These are phyloP conservation scores for Irpex lacteus DNA, from an alignment of 1,284 basidiomycete species.

Conservation along the genomic window DNA sequence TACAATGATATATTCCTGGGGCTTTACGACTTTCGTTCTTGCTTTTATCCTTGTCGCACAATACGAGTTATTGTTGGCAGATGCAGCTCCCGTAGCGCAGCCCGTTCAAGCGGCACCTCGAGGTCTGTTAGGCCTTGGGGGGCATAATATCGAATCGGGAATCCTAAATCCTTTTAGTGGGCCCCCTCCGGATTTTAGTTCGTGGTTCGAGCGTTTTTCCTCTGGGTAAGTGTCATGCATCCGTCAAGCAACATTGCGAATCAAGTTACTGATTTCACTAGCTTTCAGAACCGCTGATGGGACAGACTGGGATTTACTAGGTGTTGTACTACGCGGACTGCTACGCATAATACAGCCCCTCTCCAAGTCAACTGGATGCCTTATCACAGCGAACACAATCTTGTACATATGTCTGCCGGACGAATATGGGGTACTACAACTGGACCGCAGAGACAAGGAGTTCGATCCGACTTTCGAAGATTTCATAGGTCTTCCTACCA, in stretches of 20 bases:
- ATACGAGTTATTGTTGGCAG: not conserved
- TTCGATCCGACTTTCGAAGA: too few species aligned
- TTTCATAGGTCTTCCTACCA: too few species aligned
- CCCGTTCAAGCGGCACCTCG: not conserved
- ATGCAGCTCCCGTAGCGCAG: not conserved
- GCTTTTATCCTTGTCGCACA: not conserved
- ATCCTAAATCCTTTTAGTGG: not conserved
- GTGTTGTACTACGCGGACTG: too few species aligned
- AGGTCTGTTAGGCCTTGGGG: not conserved
- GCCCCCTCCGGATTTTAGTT: not conserved
- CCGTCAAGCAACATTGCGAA: not conserved
- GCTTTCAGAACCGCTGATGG: not conserved
- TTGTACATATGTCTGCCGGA: too few species aligned
- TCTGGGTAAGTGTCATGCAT: not conserved
- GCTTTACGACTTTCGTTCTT: not conserved
- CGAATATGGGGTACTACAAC: too few species aligned
- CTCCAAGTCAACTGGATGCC: too few species aligned
- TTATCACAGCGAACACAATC: too few species aligned
- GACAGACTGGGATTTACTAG: too few species aligned
- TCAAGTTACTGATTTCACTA: not conserved
- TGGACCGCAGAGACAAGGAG: too few species aligned
- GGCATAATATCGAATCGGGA: not conserved
- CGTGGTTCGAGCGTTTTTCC: not conserved
- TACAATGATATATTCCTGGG: not conserved
- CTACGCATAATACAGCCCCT: too few species aligned